A percentile compares a stretch with the other conserved stretches of the same genome.
These are phyloP conservation scores for Spencermartinsiella europaea DNA, from an alignment of 805 yeast genomes.

Conservation along the genomic window DNA sequence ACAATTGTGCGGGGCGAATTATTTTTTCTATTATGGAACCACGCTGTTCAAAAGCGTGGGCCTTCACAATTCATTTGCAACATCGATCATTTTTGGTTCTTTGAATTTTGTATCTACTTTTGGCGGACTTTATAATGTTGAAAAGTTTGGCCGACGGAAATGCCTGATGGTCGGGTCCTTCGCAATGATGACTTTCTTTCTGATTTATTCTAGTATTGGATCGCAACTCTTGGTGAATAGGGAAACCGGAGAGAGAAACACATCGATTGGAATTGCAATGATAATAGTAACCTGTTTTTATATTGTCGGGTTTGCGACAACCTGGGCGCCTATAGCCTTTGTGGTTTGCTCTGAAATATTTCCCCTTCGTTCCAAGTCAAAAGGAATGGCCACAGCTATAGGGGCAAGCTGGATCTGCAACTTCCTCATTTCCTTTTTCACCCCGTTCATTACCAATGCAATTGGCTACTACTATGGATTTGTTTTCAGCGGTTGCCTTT, in stretches of 20 bases:
- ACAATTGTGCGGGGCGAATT: slow-evolving; percentile 63
- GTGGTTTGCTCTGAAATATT: slow-evolving; percentile 62
- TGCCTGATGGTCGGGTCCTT: slow-evolving; percentile 43
- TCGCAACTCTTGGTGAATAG: slow-evolving; percentile 36
- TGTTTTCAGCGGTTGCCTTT: slow-evolving; percentile 56
- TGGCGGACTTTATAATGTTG: slow-evolving; percentile 44
- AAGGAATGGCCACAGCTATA: slow-evolving; percentile 54
- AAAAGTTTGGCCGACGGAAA: slow-evolving; percentile 46
- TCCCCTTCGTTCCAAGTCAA: slow-evolving; percentile 52
- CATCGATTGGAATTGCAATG: slow-evolving; percentile 48
- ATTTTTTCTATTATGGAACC: slow-evolving; percentile 62
- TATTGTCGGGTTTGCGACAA: slow-evolving; percentile 46
- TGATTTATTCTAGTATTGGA: slow-evolving; percentile 46
- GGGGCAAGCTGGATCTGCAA: slow-evolving; percentile 43
- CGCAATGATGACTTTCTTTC: slow-evolving; percentile 46
- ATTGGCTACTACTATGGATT: slow-evolving; percentile 67
- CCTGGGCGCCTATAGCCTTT: slow-evolving; percentile 68
- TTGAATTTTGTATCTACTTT: slow-evolving; percentile 51
- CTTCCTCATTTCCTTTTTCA: slow-evolving; percentile 58
- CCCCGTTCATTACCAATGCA: slow-evolving; percentile 57
- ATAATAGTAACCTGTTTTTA: slow-evolving; percentile 49
- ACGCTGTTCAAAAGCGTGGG: slow-evolving; percentile 42
- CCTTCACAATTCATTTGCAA: slow-evolving; percentile 48
- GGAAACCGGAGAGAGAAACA: slow-evolving; percentile 23
- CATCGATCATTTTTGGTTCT: slow-evolving; percentile 50